These are phyloP conservation scores for Nitzschia sp. DNA, from an alignment of 108 stramenopile genomes.

Conservation along the genomic window DNA sequence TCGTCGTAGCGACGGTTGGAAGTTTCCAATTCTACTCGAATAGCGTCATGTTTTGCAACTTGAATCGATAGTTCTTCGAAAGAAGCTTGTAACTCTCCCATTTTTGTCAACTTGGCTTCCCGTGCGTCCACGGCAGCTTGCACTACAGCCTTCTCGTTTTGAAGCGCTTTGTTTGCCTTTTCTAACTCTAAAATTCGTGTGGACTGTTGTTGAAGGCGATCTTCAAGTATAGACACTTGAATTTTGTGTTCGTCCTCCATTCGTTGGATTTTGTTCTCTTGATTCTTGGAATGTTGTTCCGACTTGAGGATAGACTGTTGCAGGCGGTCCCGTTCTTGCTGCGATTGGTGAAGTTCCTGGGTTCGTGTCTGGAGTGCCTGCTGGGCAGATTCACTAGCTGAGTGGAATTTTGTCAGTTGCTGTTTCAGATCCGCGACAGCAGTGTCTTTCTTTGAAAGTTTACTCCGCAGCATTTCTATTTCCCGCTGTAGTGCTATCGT, in stretches of 20 bases:
- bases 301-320: conserved; percentile 17
- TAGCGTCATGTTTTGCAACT: conserved; percentile 32
- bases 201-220: conserved; percentile 3
- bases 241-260: conserved; percentile 16
- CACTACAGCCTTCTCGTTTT: conserved; percentile 80
- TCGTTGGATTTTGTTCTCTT: conserved; percentile 11
- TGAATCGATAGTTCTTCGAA: conserved; percentile 26
- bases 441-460: conserved; percentile 42
- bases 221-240: conserved; percentile 5
- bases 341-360: conserved; percentile 35
- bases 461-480: conserved; percentile 26
- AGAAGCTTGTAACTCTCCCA: conserved; percentile 44
- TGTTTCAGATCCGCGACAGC: conserved; percentile 44
- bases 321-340: conserved; percentile 13
- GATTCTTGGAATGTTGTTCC: conserved; percentile 19
- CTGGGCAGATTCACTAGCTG: conserved; percentile 36
- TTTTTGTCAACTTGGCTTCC: conserved; percentile 61
- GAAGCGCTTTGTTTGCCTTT: conserved; percentile 54
- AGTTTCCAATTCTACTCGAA: conserved; percentile 30
- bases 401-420: conserved; percentile 40
- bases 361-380: conserved; percentile 25
- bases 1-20: conserved; percentile 19
- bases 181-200: conserved; percentile 42
- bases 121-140: conserved; percentile 71
- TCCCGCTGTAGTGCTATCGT: conserved; percentile 27